phyloP scores from a whole-genome alignment of 495 filamentous ascomycete species.

The Paragyromitra xinjiangensis region DNA sequence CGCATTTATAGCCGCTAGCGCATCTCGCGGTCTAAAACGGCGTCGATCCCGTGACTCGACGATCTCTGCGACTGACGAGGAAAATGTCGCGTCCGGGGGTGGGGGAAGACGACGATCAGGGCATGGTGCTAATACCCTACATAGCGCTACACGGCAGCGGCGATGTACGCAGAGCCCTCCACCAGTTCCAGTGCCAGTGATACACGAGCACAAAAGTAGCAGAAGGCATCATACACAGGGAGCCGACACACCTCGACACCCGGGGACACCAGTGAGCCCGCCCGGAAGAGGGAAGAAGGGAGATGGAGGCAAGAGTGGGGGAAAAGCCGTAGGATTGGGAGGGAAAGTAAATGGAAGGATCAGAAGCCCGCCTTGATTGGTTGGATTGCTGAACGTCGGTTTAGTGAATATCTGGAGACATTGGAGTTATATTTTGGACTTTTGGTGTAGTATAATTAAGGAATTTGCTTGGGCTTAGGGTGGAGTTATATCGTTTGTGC shows the following conservation, averaged over 20 bases:
- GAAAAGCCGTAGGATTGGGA: slow-evolving; percentile 1
- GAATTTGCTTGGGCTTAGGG: slow-evolving; percentile 3
- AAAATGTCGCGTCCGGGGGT: slow-evolving; percentile 17
- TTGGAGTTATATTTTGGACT: neutral
- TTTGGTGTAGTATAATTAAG: slow-evolving; percentile 26
- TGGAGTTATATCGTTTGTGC: slow-evolving; percentile 10
- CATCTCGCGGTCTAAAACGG: slow-evolving; percentile 39
- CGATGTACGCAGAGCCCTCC: slow-evolving; percentile 50
- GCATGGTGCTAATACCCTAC: slow-evolving; percentile 11
- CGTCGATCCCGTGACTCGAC: slow-evolving; percentile 53
- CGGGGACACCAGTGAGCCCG: slow-evolving; percentile 36
- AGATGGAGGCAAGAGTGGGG: neutral
- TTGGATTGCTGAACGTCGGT: neutral
- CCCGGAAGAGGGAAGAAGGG: slow-evolving; percentile 7
- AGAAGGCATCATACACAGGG: slow-evolving; percentile 21
- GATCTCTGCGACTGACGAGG: slow-evolving; percentile 48
- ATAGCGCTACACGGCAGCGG: slow-evolving; percentile 30
- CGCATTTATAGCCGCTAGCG: slow-evolving; percentile 37
- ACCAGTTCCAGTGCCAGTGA: slow-evolving; percentile 35
- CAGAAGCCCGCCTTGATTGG: slow-evolving; percentile 16
- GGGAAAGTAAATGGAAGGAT: neutral
- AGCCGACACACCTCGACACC: slow-evolving; percentile 23
- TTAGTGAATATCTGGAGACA: neutral
- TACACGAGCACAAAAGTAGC: slow-evolving; percentile 38
- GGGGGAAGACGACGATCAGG: slow-evolving; percentile 33